Percentiles rank a stretch among this genome's conserved stretches.
Conservation (phyloP, 108 stramenopile species). For the Mediolabrus comicus region DNA sequence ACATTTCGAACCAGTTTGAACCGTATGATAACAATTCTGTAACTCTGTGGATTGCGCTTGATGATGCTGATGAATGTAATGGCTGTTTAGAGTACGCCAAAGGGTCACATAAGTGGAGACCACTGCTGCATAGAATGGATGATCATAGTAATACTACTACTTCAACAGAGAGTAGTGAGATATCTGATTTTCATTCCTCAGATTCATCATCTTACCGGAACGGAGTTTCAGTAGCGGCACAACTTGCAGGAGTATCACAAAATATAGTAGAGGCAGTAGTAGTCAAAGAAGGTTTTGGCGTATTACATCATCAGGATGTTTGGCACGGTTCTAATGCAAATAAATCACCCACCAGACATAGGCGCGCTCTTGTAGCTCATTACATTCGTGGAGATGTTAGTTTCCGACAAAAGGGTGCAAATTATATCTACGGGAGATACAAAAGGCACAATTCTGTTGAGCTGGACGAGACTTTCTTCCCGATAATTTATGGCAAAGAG, state of each 20-base stretch:
- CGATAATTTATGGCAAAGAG: constrained; percentile 7
- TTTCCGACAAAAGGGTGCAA: constrained; percentile 3
- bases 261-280: constrained; percentile 1
- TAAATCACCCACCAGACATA: not conserved
- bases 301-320: constrained; percentile 34
- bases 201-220: constrained; percentile 5
- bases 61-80: constrained; percentile 54
- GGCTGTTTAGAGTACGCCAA: constrained; percentile 58
- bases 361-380: constrained; percentile 40
- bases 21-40: constrained; percentile 41
- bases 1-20: constrained; percentile 60
- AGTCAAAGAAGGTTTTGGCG: constrained; percentile 12
- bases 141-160: not conserved
- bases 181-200: constrained; percentile 26
- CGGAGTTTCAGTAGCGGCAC: not conserved
- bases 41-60: constrained; percentile 71
- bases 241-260: not conserved
- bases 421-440: constrained; percentile 67
- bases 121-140: not conserved
- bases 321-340: constrained; percentile 36
- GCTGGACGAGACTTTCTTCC: constrained; percentile 46
- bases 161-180: not conserved
- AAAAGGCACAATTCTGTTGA: not conserved
- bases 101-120: constrained; percentile 52
- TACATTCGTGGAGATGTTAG: constrained; percentile 22